Percentiles rank a stretch among this genome's conserved stretches.
Evolutionary conservation across 2,329 filamentous ascomycete species (phyloP).

Genomic region (Westerdykella ornata): DNA sequence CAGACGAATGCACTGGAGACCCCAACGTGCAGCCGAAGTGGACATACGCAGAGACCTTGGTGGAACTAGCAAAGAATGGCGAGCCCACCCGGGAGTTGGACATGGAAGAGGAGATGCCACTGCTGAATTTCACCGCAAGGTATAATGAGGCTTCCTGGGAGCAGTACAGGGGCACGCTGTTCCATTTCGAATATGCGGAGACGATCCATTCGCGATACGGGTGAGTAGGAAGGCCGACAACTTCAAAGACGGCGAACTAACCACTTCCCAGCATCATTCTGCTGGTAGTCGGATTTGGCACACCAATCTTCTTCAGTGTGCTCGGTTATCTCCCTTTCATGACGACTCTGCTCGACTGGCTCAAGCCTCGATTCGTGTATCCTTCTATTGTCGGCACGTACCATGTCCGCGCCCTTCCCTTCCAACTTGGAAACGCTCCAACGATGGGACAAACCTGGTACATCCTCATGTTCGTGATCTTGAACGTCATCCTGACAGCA

Average conservation of each 20-base stretch:
- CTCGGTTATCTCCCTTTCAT: constrained; percentile 8
- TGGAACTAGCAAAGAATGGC: background rate
- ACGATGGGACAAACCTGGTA: constrained; percentile 43
- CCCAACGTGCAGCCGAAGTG: constrained; percentile 9
- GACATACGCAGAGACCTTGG: constrained; percentile 12
- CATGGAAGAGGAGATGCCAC: constrained; percentile 2
- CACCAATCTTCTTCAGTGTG: constrained; percentile 7
- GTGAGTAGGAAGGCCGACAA: constrained; percentile 3
- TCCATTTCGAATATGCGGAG: constrained; percentile 8
- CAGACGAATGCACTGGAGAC: constrained; percentile 10
- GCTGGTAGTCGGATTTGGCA: constrained; percentile 10
- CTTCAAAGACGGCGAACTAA: background rate
- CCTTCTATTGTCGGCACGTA: constrained; percentile 8
- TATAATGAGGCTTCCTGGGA: constrained; percentile 4
- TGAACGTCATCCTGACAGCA: constrained; percentile 15
- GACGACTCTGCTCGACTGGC: constrained; percentile 2
- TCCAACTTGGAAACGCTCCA: constrained; percentile 28
- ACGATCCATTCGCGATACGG: constrained; percentile 12
- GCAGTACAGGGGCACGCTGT: constrained; percentile 3
- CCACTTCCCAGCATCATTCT: constrained; percentile 6
- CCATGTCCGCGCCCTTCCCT: constrained; percentile 8
- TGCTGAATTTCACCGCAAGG: constrained; percentile 5
- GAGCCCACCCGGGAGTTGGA: constrained; percentile 7
- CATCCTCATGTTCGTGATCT: constrained; percentile 28
- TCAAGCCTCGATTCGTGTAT: constrained; percentile 11